Base-by-base conservation (phyloP, 2,329 filamentous ascomycete genomes). In the Cladosporium oxysporum region DNA sequence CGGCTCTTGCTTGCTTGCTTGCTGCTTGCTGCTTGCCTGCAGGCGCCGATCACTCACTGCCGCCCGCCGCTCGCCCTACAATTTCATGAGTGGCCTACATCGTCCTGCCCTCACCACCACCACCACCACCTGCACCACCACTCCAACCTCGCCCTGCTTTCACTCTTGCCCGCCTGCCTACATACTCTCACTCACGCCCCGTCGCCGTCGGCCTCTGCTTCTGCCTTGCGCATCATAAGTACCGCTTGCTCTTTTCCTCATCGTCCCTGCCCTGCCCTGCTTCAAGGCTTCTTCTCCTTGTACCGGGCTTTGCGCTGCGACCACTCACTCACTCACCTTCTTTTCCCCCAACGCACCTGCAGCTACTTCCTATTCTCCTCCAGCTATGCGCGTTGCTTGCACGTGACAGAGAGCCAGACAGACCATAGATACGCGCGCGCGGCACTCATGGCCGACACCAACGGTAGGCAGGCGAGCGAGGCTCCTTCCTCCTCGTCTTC, bases 391-490 rank as follows among this genome's bases (percentile, higher is more conserved):
- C 61, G 47, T 31, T 33, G 23, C 49, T 49, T 55, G 52, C 26
- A n/a, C 35, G 31, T 64, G 28, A 31, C 11, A 58, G 18, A 64
- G 41, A 62, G 58, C 21, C 21, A 35, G 49, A n/a, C 50, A 33
- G 33, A 21, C 29, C 60, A n/a, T 63, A 55, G 61, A 41, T 37
- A 29, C 53, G 23, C 55, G 53, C 55, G 53, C 47, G 44, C 35
- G 44, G 23, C 33, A 37, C 14, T 28, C 41, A 65, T 65, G 62
- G 37, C 55, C 44, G 62, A 53, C 14, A 31, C 33, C 52, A 64
- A 67, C 62, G 64, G 62, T 62, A 62, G 67, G 53, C 59, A 53
- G 41, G 31, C 58, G 47, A 71, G 68, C 60, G 68, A 68, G 59
- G 60, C 67, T 26, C 64, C 66, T 0, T 66, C 67, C 26, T 66